These are phyloP conservation scores for Anisodus acutangulus DNA, from an alignment of 257 asterid genomes.

Conservation along the genomic window DNA sequence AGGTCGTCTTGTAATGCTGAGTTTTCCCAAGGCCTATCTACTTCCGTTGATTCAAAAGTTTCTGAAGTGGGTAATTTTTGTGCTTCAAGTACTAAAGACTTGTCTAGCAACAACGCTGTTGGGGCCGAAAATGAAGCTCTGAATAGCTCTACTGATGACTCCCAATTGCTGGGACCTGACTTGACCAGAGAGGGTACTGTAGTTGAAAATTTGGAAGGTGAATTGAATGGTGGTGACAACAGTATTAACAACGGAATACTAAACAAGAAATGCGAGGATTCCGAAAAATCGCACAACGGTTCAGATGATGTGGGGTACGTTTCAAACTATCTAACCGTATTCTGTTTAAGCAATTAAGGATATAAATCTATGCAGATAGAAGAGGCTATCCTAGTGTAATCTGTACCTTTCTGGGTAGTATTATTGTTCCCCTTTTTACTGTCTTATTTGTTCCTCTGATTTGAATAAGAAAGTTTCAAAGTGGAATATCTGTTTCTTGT, in stretches of 20 bases:
- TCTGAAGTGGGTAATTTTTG: conserved; percentile 43
- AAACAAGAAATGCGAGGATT: background rate
- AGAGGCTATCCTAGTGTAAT: conserved; percentile 14
- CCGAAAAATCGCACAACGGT: background rate
- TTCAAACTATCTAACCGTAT: background rate
- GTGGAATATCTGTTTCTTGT: background rate
- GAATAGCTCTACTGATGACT: conserved; percentile 36
- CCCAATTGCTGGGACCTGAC: conserved; percentile 35
- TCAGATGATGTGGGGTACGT: conserved; percentile 23
- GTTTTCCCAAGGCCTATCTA: conserved; percentile 37
- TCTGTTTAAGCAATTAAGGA: background rate
- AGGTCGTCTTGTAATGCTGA: conserved; percentile 28
- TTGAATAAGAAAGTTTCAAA: background rate
- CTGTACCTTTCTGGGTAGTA: background rate
- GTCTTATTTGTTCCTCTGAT: conserved; percentile 13
- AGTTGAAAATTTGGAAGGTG: conserved; percentile 41
- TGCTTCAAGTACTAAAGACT: conserved; percentile 36
- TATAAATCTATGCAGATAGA: conserved; percentile 6
- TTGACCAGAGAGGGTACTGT: conserved; percentile 37
- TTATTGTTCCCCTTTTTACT: background rate
- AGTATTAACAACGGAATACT: conserved; percentile 4
- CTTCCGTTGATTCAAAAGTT: conserved; percentile 42
- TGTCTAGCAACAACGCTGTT: conserved; percentile 36
- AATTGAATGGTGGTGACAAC: conserved; percentile 34
- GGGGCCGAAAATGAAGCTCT: conserved; percentile 42